These are phyloP conservation scores for Chalaropsis ovoidea DNA, from an alignment of 2,329 filamentous ascomycete species.

Conservation along the genomic window DNA sequence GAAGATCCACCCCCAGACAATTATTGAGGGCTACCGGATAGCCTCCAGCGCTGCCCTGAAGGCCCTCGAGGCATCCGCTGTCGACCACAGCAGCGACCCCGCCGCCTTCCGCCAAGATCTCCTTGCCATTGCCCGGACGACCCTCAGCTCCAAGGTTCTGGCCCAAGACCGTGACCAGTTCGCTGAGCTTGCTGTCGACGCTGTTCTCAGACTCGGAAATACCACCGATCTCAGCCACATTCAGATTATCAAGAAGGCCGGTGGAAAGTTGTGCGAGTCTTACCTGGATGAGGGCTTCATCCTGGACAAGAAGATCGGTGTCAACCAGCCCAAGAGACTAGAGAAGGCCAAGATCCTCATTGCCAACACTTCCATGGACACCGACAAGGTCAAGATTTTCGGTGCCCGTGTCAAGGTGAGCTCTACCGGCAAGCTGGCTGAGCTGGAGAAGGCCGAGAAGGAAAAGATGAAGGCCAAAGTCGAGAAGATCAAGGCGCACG, in stretches of 20 bases:
- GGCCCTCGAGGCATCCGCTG: slow-evolving; percentile 72
- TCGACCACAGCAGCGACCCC: slow-evolving; percentile 77
- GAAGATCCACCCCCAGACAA: slow-evolving; percentile 98
- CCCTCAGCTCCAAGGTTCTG: slow-evolving; percentile 92
- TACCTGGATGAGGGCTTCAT: slow-evolving; percentile 98
- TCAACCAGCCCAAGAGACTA: slow-evolving; percentile 93
- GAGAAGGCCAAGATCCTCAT: slow-evolving; percentile 98
- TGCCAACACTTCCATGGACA: slow-evolving; percentile 98
- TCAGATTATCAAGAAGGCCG: slow-evolving; percentile 98
- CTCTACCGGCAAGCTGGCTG: slow-evolving; percentile 92
- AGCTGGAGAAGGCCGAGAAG: slow-evolving; percentile 93
- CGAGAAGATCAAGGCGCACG: slow-evolving; percentile 95
- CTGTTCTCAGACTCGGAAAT: slow-evolving; percentile 77
- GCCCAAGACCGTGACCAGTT: slow-evolving; percentile 91
- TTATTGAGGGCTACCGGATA: slow-evolving; percentile 98
- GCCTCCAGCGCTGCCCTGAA: slow-evolving; percentile 78
- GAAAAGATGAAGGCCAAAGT: slow-evolving; percentile 99
- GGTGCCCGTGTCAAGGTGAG: slow-evolving; percentile 94
- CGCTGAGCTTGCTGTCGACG: slow-evolving; percentile 77
- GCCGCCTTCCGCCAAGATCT: slow-evolving; percentile 84
- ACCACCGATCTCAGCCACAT: slow-evolving; percentile 94
- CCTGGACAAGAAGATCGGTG: slow-evolving; percentile 96
- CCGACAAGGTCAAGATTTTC: slow-evolving; percentile 99
- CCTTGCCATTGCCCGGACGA: slow-evolving; percentile 82
- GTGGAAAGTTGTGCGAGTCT: slow-evolving; percentile 92